Conservation (phyloP, 352 stramenopile genomes). For the Globisporangium nagaii region DNA sequence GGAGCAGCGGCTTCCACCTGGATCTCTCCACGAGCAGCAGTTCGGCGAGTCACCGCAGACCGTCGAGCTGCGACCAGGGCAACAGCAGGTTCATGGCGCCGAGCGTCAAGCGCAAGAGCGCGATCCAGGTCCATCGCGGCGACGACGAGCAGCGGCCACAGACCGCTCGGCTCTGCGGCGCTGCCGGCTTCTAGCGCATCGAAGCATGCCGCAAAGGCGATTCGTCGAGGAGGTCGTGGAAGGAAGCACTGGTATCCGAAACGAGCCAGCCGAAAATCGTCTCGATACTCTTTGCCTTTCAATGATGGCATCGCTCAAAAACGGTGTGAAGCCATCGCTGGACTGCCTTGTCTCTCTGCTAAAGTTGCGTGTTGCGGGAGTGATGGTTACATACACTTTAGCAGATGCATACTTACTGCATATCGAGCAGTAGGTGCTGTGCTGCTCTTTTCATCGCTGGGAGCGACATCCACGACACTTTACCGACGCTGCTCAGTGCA, state of each 20-base stretch:
- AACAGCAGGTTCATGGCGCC: constrained; percentile 6
- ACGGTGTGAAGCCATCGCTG: background rate
- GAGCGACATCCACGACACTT: no score
- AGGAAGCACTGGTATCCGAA: no score
- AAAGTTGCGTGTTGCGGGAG: no score
- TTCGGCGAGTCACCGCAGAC: constrained; percentile 6
- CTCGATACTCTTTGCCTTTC: no score
- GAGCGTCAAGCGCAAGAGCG: constrained; percentile 2
- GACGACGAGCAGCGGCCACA: constrained; percentile 5
- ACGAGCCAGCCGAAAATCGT: no score
- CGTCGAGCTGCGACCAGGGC: constrained; percentile 28
- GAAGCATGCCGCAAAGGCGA: background rate
- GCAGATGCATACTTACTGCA: no score
- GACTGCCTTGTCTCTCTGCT: background rate
- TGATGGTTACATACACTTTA: background rate
- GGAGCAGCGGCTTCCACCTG: constrained; percentile 11
- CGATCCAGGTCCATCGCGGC: background rate
- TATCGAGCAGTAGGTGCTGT: no score
- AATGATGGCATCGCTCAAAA: no score
- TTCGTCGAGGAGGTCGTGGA: no score
- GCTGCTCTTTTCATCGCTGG: no score
- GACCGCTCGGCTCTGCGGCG: constrained; percentile 1
- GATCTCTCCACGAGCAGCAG: constrained; percentile 11
- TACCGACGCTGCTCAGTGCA: no score
- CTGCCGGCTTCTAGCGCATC: background rate